Conservation (phyloP, 768 basidiomycete genomes). For the Ramaria sp. region DNA sequence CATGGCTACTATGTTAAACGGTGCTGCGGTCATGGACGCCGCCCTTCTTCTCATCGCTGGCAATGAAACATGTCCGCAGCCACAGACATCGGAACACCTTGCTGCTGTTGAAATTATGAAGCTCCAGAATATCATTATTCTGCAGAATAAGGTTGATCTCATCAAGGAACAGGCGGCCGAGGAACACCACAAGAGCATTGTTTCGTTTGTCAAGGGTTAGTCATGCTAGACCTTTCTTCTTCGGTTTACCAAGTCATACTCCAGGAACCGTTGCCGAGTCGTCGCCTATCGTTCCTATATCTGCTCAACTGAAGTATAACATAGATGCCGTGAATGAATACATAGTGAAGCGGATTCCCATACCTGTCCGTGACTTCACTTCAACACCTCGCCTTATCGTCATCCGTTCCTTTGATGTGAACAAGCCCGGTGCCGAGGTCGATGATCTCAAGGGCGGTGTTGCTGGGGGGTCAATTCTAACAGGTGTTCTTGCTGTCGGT, state of each 20-base stretch:
- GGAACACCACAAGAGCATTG: constrained; percentile 93
- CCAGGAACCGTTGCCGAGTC: constrained; percentile 92
- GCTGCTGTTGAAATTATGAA: constrained; percentile 99
- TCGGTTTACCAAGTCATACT: background rate
- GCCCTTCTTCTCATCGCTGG: constrained; percentile 92
- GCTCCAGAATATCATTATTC: constrained; percentile 91
- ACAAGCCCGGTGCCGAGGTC: constrained; percentile 96
- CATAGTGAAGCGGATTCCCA: constrained; percentile 93
- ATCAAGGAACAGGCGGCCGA: constrained; percentile 91
- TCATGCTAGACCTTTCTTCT: background rate
- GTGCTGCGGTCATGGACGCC: constrained; percentile 99
- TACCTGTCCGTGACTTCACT: constrained; percentile 87
- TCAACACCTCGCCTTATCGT: constrained; percentile 91
- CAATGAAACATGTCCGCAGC: constrained; percentile 98
- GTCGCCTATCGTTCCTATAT: constrained; percentile 97
- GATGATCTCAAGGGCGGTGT: constrained; percentile 97
- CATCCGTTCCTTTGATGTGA: constrained; percentile 98
- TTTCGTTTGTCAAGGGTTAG: constrained; percentile 88
- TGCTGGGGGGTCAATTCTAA: constrained; percentile 92
- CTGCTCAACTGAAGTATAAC: constrained; percentile 97
- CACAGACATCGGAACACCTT: constrained; percentile 96
- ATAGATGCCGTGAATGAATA: constrained; percentile 99
- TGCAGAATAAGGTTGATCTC: constrained; percentile 98
- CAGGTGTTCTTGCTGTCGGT: constrained; percentile 81
- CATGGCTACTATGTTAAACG: constrained; percentile 99